Conservation (phyloP, 805 yeast species). For the Torulaspora indica region DNA sequence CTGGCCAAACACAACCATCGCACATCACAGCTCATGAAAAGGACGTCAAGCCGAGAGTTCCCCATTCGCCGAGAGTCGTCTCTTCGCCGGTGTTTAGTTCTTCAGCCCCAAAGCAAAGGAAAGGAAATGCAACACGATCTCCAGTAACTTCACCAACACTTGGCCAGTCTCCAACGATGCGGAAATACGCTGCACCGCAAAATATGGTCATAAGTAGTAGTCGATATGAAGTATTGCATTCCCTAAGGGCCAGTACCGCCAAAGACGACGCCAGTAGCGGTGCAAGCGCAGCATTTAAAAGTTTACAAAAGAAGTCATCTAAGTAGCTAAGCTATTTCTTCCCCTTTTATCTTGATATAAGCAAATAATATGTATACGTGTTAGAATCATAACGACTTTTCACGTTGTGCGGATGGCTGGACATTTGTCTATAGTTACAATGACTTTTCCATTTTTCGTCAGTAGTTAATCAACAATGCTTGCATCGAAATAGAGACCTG, state of each 20-base stretch:
- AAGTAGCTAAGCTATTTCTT: constrained; percentile 2
- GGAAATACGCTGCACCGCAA: constrained; percentile 24
- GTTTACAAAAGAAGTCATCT: constrained; percentile 18
- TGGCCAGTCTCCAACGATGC: constrained; percentile 9
- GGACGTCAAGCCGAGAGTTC: not conserved
- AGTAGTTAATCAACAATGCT: constrained; percentile 28
- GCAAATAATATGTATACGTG: constrained; percentile 6
- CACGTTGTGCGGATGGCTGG: not conserved
- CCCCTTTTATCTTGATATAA: constrained; percentile 3
- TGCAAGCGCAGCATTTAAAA: constrained; percentile 36
- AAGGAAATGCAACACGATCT: constrained; percentile 2
- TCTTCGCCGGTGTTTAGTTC: constrained; percentile 9
- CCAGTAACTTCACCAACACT: constrained; percentile 6
- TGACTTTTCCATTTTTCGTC: not conserved
- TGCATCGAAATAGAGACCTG: constrained; percentile 82
- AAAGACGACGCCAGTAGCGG: constrained; percentile 31
- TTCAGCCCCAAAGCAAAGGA: constrained; percentile 4
- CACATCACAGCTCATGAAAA: not conserved
- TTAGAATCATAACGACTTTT: not conserved
- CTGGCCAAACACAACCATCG: constrained; percentile 1
- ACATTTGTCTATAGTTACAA: constrained; percentile 1
- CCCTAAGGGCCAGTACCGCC: constrained; percentile 20
- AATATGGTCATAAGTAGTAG: constrained; percentile 36
- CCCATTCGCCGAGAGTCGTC: not conserved
- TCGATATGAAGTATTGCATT: constrained; percentile 32